Evolutionary conservation across 73 alveolate genomes (phyloP).

Genomic region (Stentor roeselii): DNA sequence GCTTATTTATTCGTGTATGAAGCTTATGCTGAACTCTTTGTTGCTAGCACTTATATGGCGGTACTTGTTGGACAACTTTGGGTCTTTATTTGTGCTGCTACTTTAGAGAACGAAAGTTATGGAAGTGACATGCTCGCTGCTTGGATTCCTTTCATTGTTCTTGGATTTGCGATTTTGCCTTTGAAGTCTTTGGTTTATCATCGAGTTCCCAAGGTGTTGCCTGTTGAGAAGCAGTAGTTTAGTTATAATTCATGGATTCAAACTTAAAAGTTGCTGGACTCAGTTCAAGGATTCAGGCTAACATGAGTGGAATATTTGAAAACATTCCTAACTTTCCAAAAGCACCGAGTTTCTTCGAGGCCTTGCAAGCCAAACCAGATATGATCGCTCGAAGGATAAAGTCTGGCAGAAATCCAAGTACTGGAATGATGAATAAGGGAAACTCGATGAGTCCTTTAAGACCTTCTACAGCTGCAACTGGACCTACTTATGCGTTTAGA

Average conservation of each 20-base stretch:
- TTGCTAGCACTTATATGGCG: constrained; percentile 1
- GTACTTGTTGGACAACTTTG: neutral
- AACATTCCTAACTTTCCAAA: neutral
- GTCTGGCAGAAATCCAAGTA: neutral
- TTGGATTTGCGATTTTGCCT: constrained; percentile 4
- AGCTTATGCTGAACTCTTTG: neutral
- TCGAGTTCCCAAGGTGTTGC: neutral
- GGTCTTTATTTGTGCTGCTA: constrained; percentile 14
- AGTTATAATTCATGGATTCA: constrained; percentile 20
- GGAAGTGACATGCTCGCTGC: constrained; percentile 24
- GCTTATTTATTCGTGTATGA: neutral
- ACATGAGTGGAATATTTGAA: neutral
- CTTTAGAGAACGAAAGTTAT: neutral
- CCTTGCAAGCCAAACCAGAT: neutral
- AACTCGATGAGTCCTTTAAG: neutral
- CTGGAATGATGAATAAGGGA: neutral
- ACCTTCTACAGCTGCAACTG: neutral
- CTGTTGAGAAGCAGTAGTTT: neutral
- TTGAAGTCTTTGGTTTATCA: neutral
- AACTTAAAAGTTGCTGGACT: constrained; percentile 3
- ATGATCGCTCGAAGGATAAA: neutral
- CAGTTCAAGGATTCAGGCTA: neutral
- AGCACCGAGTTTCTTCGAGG: neutral
- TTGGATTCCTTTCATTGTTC: constrained; percentile 7
- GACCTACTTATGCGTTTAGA: neutral